Evolutionary conservation across 202 grass and related monocot species (phyloP), one percentile per base, ranked within the genome.

Genomic region (Carex sylvatica): DNA sequence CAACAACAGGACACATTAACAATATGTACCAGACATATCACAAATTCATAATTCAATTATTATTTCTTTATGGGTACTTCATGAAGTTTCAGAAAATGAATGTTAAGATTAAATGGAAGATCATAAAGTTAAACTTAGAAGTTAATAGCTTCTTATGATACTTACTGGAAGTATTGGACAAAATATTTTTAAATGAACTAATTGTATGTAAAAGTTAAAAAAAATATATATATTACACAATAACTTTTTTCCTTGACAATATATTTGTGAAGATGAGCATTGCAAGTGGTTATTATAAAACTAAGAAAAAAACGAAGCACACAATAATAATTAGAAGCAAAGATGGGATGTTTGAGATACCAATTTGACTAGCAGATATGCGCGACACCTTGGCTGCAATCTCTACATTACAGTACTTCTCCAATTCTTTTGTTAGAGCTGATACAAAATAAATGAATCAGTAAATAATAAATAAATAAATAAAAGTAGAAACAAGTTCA

Each of bases 331-430:
- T 82, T 75, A 51, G 83, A 78, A 42, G 87, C 67, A 23, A 14
- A 46, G 16, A 24, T 52, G 78, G 82, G 14, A 78, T 87, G 61
- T 26, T 51, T 59, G 52, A 46, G 26, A 61, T 99, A 99, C 96
- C 96, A 86, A 90, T 92, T 83, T 84, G 86, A 83, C 86, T 87
- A 81, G 93, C 88, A 79, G 96, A 93, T 63, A 90, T 85, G 15
- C 79, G 86, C 5, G 88, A 89, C 83, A 99, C 96, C 85, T 99
- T 92, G 47, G 96, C 93, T 13, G 89, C 93, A 84, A 99, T 92
- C 88, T 96, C 96, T 87, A 95, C 88, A 71, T 91, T 99, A 87
- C 96, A 99, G 72, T 92, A 91, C 81, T 96, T 99, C 85, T 99
- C 96, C 96, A 96, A 89, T 64, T 93, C 97, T 65, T 93, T 85